Evolutionary conservation across 2,329 filamentous ascomycete species (phyloP).

Genomic region (Rutstroemia sp.): DNA sequence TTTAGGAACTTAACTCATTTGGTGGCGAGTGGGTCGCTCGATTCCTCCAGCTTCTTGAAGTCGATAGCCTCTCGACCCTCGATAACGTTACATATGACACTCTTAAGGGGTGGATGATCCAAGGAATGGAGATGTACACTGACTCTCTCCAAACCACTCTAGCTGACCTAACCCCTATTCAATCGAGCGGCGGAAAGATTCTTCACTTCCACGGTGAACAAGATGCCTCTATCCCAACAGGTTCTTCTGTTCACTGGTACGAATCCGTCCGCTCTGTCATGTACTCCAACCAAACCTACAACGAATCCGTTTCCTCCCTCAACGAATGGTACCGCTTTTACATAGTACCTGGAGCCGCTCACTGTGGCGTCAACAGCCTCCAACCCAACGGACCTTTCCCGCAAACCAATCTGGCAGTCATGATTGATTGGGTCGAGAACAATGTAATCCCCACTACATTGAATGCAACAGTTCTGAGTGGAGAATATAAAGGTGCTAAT

Average conservation of each 20-base stretch:
- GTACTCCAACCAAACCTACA: conserved; percentile 35
- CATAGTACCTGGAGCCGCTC: conserved; percentile 44
- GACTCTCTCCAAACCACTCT: conserved; percentile 46
- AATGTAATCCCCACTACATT: conserved; percentile 33
- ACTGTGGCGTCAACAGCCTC: conserved; percentile 40
- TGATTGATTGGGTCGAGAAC: conserved; percentile 63
- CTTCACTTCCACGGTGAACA: conserved; percentile 52
- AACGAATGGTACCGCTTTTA: conserved; percentile 49
- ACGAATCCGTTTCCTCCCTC: conserved; percentile 35
- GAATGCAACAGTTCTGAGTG: conserved; percentile 31
- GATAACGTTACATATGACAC: conserved; percentile 48
- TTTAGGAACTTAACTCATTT: too few relatives aligned
- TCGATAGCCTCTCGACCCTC: conserved; percentile 36
- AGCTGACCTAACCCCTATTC: conserved; percentile 45
- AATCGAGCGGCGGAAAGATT: conserved; percentile 44
- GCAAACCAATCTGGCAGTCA: conserved; percentile 59
- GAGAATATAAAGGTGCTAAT: conserved; percentile 28
- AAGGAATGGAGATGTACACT: conserved; percentile 40
- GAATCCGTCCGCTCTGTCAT: conserved; percentile 44
- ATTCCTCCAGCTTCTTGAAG: conserved; percentile 34
- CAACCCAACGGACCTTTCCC: conserved; percentile 29
- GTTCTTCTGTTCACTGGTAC: conserved; percentile 47
- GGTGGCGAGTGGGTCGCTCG: conserved; percentile 34
- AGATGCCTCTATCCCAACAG: conserved; percentile 44
- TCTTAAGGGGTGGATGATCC: conserved; percentile 45